Conservation (phyloP, 257 asterid species). For the Scutellaria barbata region DNA sequence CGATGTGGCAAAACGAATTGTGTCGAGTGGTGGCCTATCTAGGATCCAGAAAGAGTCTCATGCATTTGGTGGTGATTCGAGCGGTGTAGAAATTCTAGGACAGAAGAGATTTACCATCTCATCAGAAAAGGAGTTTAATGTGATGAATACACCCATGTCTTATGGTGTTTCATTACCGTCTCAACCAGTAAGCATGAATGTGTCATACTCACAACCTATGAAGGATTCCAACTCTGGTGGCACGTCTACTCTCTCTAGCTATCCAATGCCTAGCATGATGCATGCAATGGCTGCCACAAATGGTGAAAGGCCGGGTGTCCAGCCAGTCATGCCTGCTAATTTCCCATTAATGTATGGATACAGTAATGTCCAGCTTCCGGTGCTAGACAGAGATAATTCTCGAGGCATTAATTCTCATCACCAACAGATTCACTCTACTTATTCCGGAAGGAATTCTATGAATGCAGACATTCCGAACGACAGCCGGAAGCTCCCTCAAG, state of each 20-base stretch:
- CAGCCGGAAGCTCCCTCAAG: conserved; percentile 64
- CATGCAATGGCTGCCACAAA: conserved; percentile 58
- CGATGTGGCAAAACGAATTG: conserved; percentile 50
- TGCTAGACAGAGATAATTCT: conserved; percentile 72
- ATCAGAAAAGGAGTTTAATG: conserved; percentile 73
- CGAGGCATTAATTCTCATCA: conserved; percentile 58
- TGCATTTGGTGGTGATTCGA: conserved; percentile 54
- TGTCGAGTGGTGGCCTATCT: conserved; percentile 44
- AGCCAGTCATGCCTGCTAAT: conserved; percentile 58
- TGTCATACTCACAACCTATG: conserved; percentile 59
- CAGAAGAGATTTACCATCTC: conserved; percentile 68
- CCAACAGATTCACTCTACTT: conserved; percentile 60
- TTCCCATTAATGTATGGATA: conserved; percentile 81
- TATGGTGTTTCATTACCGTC: conserved; percentile 55
- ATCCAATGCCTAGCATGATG: conserved; percentile 62
- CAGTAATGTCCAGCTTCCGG: conserved; percentile 75
- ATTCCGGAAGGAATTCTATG: conserved; percentile 52
- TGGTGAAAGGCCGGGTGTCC: conserved; percentile 60
- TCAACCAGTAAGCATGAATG: conserved; percentile 58
- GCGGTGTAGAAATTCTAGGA: conserved; percentile 61
- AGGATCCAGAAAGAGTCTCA: conserved; percentile 60
- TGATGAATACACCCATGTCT: conserved; percentile 48
- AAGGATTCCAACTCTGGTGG: conserved; percentile 56
- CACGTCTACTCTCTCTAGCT: conserved; percentile 47
- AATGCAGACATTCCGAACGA: conserved; percentile 60